phyloP scores from a whole-genome alignment of 352 stramenopile genomes.

The Globisporangium okanoganense region DNA sequence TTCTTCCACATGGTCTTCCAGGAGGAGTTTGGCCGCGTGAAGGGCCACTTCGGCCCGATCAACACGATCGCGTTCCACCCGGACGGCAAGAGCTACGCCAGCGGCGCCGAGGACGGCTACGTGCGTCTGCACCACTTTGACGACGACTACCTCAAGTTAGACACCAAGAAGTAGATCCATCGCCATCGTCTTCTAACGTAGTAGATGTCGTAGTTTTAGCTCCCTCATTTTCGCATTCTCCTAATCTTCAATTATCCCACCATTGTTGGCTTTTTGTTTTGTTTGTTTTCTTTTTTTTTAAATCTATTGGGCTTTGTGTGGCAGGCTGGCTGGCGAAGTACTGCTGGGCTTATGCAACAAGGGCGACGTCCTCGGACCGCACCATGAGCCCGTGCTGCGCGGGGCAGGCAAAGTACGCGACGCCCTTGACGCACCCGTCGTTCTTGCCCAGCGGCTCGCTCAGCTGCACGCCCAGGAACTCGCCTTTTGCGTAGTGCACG shows the following conservation, averaged over 20 bases:
- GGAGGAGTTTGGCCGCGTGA: conserved; percentile 98
- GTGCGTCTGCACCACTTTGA: conserved; percentile 98
- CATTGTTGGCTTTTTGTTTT: neutral
- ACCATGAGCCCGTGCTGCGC: conserved; percentile 68
- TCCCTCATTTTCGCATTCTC: neutral
- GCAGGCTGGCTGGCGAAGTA: too few relatives aligned
- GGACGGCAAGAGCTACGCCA: conserved; percentile 98
- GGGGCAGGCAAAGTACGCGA: conserved; percentile 58
- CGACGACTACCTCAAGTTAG: conserved; percentile 94
- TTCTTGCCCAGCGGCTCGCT: conserved; percentile 67
- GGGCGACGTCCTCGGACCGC: conserved; percentile 34
- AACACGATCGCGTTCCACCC: conserved; percentile 99
- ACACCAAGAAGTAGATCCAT: conserved; percentile 29
- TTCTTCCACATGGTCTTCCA: conserved; percentile 99
- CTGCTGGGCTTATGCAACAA: conserved; percentile 10
- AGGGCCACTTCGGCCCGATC: conserved; percentile 99
- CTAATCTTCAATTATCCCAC: neutral
- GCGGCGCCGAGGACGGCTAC: conserved; percentile 98
- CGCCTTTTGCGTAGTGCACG: conserved; percentile 71
- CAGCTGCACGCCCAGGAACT: conserved; percentile 63
- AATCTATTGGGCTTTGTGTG: neutral
- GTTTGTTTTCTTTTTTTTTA: neutral
- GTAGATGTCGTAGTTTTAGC: conserved; percentile 13
- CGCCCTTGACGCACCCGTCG: conserved; percentile 61
- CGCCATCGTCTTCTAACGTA: too few relatives aligned